Conservation (phyloP, 257 asterid genomes). For the Solanum corneliomulleri region DNA sequence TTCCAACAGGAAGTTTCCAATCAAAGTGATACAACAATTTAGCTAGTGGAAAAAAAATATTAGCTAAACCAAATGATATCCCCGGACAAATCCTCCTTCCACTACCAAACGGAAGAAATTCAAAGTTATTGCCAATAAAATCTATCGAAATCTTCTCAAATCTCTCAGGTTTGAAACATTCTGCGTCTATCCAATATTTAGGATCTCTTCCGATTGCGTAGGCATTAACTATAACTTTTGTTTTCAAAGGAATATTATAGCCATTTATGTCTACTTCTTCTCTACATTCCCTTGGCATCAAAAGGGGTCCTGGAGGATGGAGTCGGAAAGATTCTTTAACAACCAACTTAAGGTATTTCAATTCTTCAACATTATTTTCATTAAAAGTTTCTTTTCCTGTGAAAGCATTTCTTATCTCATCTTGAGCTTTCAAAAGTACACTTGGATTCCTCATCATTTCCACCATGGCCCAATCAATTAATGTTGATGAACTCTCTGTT, state of each 20-base stretch:
- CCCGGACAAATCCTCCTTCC: background rate
- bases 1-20: background rate
- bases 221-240: background rate
- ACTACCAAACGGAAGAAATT: background rate
- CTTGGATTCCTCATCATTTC: conserved; percentile 5
- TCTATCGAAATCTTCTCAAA: background rate
- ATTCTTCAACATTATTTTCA: background rate
- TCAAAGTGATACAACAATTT: background rate
- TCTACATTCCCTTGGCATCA: background rate
- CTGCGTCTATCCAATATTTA: background rate
- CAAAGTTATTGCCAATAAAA: background rate
- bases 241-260: background rate
- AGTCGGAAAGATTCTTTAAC: conserved; percentile 5
- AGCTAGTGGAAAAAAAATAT: background rate
- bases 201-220: conserved; percentile 11
- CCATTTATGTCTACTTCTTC: background rate
- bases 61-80: background rate
- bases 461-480: background rate
- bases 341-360: background rate
- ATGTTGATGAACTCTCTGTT: background rate
- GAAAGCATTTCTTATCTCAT: background rate
- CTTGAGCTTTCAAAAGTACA: background rate
- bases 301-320: background rate
- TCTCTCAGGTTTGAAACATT: background rate
- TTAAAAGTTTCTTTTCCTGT: background rate